Evolutionary conservation across 2,329 filamentous ascomycete species (phyloP), one percentile per base, ranked within the genome.

Genomic region (Berkeleyomyces rouxiae): DNA sequence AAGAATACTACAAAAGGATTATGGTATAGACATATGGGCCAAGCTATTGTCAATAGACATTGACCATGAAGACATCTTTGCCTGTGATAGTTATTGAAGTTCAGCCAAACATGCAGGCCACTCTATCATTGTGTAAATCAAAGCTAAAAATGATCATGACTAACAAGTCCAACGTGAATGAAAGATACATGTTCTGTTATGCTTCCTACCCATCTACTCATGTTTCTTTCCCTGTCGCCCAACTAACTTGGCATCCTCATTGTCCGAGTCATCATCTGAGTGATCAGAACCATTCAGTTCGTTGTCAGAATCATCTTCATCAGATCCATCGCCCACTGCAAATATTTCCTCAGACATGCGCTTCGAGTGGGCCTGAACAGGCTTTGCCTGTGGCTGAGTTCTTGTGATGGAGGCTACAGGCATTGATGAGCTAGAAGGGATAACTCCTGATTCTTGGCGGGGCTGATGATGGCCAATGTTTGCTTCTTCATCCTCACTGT

Each of bases 321-420:
- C 60, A 42, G 58, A 61, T 31, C 61, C 60, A 69, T 95, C 91
- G 9, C 90, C 92, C 9, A 97, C 88, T 0, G 92, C 92, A 69
- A 97, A 97, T 66, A 97, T 95, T 0, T 91, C 96, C 75, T 97
- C 93, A 1, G 80, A 82, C 63, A 81, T 78, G 13, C 80, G 75
- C 13, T 75, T 75, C 77, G 68, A 82, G 72, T 64, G 70, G 9
- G 64, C 55, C 39, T 62, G 61, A n/a, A 63, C 62, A 39, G 43
- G 58, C 68, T 67, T 65, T 67, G 65, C 64, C 64, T 68, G 16
- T 59, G 66, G 58, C 64, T 64, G 62, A 7, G 33, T 61, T 23
- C 62, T 44, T 10, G 42, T 33, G 16, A 62, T 62, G 2, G 62
- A 55, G 2, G 59, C 16, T 5, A 33, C 47, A 10, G 64, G 61